These are phyloP conservation scores for Pittosporum tobira DNA, from an alignment of 129 eudicot species.

Conservation along the genomic window DNA sequence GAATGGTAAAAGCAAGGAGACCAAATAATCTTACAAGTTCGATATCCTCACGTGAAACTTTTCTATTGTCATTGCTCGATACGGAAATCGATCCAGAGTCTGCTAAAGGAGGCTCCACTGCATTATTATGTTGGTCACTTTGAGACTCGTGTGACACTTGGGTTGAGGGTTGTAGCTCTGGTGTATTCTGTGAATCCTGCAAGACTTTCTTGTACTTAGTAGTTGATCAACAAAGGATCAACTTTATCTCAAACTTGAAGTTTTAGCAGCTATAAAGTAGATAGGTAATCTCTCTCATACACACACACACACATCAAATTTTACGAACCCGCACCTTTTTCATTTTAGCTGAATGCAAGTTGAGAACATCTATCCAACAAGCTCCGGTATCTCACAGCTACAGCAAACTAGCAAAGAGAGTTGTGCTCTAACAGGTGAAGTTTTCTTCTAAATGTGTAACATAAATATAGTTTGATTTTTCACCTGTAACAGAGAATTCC, in stretches of 20 bases:
- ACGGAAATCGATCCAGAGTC: conserved; percentile 77
- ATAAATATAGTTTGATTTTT: not conserved
- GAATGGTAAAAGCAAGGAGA: not conserved
- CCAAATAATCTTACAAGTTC: conserved; percentile 55
- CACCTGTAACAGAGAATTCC: conserved; percentile 10
- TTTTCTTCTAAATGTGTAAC: not conserved
- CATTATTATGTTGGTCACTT: conserved; percentile 59
- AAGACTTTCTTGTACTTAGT: conserved; percentile 13
- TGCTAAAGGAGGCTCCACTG: conserved; percentile 46
- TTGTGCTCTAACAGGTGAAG: not conserved
- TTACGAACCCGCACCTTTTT: no score
- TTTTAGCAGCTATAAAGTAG: no score
- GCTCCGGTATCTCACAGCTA: not conserved
- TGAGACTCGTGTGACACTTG: conserved; percentile 66
- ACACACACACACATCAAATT: no score
- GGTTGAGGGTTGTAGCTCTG: conserved; percentile 38
- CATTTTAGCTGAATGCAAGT: not conserved
- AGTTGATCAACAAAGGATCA: conserved; percentile 3
- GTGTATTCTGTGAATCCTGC: conserved; percentile 56
- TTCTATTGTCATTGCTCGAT: conserved; percentile 68
- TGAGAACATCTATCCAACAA: conserved; percentile 23
- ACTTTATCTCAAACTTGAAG: not conserved
- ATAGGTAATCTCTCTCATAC: no score
- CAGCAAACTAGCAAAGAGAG: not conserved
- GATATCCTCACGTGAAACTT: conserved; percentile 80